Base-by-base conservation (phyloP, 1,284 basidiomycete genomes). In the Heterobasidion occidentale region DNA sequence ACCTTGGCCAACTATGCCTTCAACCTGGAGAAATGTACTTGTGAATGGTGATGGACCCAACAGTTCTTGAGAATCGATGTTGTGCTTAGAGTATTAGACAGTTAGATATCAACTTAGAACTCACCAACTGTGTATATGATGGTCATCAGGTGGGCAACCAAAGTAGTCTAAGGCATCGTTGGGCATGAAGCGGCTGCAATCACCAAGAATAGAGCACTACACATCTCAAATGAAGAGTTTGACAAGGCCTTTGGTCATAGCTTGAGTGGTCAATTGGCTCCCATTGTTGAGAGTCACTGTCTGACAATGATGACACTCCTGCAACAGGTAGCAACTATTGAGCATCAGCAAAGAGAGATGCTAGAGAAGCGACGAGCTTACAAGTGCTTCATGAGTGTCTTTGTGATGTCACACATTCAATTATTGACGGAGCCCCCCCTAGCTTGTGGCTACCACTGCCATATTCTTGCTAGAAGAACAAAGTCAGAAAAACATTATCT, bases 401-500 rank as follows among this genome's bases (percentile, higher is more conserved):
- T 42, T 8, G 15, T n/a, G 12, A 36, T 12, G n/a, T n/a, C n/a
- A n/a, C 14, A 20, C 12, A 12, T 6, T 11, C 9, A 19, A 15
- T 19, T 38, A 9, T 47, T 49, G n/a, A n/a, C n/a, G n/a, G n/a
- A n/a, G n/a, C 35, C 63, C 52, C 35, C 53, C 54, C 57, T 35
- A 51, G 11, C 36, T 63, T 3, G 54, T 54, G 12, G 27, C 47
- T 2, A 52, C 58, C 3, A 36, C 6, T 8, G 34, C 45, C 5
- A n/a, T 46, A 51, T 42, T n/a, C 20, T 33, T 64, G 12, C 62
- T 74, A 0, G 63, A 64, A 0, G 67, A 68, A 53, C 67, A 64
- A n/a, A 73, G 70, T 52, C 63, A 68, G 35, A 50, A 46, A 2
- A 74, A 74, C 55, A 71, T 67, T 57, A 63, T 6, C 45, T 58